Conservation (phyloP, 2,329 filamentous ascomycete species). For the Periconia sp. region DNA sequence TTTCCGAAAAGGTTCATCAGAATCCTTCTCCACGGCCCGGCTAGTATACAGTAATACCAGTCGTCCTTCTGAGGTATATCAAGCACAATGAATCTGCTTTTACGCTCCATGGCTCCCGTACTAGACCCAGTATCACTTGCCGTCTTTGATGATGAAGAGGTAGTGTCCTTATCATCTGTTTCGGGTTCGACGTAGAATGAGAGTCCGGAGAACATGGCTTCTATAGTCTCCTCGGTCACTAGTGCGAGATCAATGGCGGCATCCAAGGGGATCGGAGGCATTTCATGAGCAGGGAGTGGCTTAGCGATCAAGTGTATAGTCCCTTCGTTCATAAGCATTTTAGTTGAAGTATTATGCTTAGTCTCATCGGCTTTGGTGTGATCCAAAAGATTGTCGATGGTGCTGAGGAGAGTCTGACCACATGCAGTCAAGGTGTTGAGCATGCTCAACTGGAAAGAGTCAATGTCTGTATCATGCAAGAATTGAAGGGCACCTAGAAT, state of each 20-base stretch:
- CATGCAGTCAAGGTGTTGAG: slow-evolving; percentile 46
- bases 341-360: slow-evolving; percentile 19
- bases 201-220: too few relatives aligned
- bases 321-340: slow-evolving; percentile 31
- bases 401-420: slow-evolving; percentile 50
- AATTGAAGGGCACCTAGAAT: slow-evolving; percentile 56
- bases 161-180: background rate
- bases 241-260: background rate
- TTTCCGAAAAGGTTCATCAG: slow-evolving; percentile 48
- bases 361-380: slow-evolving; percentile 35
- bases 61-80: slow-evolving; percentile 30
- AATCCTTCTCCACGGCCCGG: slow-evolving; percentile 42
- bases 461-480: slow-evolving; percentile 24
- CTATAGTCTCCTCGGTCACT: slow-evolving; percentile 23
- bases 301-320: slow-evolving; percentile 37
- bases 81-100: slow-evolving; percentile 32
- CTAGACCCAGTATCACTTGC: background rate
- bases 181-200: background rate
- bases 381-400: slow-evolving; percentile 45
- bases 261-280: slow-evolving; percentile 38
- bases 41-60: slow-evolving; percentile 53
- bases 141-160: background rate
- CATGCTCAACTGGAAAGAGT: slow-evolving; percentile 29
- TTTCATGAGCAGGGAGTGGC: slow-evolving; percentile 35
- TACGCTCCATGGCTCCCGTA: slow-evolving; percentile 14